These are phyloP conservation scores for Wallacemonas sp. DNA, from an alignment of 208 protist genomes.

Conservation along the genomic window DNA sequence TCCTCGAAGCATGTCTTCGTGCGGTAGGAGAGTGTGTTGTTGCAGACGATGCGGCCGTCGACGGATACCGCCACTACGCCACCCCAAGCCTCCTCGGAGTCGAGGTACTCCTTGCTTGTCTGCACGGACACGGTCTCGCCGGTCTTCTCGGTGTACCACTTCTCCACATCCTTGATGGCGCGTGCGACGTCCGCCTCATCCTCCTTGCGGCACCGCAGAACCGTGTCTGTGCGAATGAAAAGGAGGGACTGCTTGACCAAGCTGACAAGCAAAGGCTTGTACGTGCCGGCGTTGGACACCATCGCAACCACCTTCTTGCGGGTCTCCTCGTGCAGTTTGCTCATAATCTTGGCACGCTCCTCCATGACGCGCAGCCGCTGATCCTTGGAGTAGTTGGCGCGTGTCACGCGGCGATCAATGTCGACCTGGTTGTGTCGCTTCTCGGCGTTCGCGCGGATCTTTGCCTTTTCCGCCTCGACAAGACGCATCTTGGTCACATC, in stretches of 20 bases:
- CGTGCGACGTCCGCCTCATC: slow-evolving; percentile 50
- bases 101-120: slow-evolving; percentile 56
- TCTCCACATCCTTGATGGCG: slow-evolving; percentile 48
- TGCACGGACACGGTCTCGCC: slow-evolving; percentile 43
- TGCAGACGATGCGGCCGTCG: slow-evolving; percentile 85
- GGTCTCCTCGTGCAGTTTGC: slow-evolving; percentile 68
- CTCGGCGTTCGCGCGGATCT: slow-evolving; percentile 71
- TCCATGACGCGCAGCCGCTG: slow-evolving; percentile 86
- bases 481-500: slow-evolving; percentile 90
- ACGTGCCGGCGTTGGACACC: slow-evolving; percentile 47
- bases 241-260: slow-evolving; percentile 78
- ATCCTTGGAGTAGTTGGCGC: slow-evolving; percentile 83
- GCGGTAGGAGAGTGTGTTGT: slow-evolving; percentile 87
- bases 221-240: slow-evolving; percentile 67
- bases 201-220: slow-evolving; percentile 72
- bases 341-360: slow-evolving; percentile 73
- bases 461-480: slow-evolving; percentile 82
- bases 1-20: slow-evolving; percentile 84
- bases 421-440: slow-evolving; percentile 86
- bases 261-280: slow-evolving; percentile 58
- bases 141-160: slow-evolving; percentile 68
- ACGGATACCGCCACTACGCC: slow-evolving; percentile 69
- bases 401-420: slow-evolving; percentile 75
- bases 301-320: slow-evolving; percentile 57
- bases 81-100: slow-evolving; percentile 68